phyloP scores from a whole-genome alignment of 2,329 filamentous ascomycete genomes.

The Paecilomyces sp. region DNA sequence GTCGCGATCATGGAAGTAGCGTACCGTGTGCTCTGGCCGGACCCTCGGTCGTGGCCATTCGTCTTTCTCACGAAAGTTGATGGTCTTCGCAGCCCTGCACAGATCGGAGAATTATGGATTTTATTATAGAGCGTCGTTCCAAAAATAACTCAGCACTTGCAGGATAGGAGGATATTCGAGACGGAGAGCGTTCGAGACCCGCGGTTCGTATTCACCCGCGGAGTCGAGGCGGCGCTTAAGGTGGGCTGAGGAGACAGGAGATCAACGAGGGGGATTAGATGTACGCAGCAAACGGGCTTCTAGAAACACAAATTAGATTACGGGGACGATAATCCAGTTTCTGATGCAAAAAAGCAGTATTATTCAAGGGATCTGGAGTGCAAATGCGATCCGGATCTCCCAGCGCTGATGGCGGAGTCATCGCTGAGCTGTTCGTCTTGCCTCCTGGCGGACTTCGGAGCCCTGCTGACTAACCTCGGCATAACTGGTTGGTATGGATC shows the following conservation, averaged over 20 bases:
- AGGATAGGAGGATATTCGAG: not conserved
- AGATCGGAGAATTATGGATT: not conserved
- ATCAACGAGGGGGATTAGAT: not conserved
- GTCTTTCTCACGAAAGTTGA: not conserved
- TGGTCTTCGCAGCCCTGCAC: not conserved
- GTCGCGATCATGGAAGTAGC: slow-evolving; percentile 8
- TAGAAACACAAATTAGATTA: not conserved
- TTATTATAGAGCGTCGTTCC: not conserved
- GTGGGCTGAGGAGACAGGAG: not conserved
- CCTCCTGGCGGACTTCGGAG: not conserved
- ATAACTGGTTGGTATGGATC: not conserved
- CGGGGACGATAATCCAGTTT: not conserved
- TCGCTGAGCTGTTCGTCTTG: not conserved
- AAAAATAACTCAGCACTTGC: not conserved
- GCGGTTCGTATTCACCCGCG: not conserved
- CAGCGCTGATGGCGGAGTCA: not conserved
- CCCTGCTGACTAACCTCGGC: not conserved
- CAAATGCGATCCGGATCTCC: not conserved
- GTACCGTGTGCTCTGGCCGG: slow-evolving; percentile 40
- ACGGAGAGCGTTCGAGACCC: too few species aligned
- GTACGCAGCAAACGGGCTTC: not conserved
- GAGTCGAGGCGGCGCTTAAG: not conserved
- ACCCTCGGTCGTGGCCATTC: slow-evolving; percentile 34
- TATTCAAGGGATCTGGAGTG: not conserved
- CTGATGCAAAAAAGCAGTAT: not conserved